phyloP scores from a whole-genome alignment of 2,329 filamentous ascomycete genomes.

The Neonectria sp. region DNA sequence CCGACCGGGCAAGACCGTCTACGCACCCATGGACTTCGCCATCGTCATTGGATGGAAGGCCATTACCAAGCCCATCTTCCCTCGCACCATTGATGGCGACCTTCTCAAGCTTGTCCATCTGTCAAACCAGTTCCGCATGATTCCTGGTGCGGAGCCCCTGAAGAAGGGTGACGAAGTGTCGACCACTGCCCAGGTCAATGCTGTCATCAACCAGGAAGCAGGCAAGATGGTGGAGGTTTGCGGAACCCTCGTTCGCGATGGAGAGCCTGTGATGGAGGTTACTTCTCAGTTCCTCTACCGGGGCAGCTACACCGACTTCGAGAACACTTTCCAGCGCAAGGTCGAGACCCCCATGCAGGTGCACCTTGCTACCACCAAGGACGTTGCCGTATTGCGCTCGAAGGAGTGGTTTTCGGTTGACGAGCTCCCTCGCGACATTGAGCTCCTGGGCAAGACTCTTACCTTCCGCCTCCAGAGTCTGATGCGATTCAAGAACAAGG shows the following conservation, averaged over 20 bases:
- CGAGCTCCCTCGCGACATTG: slow-evolving; percentile 76
- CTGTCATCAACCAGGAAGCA: slow-evolving; percentile 97
- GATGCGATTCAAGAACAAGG: slow-evolving; percentile 94
- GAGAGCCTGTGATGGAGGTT: slow-evolving; percentile 94
- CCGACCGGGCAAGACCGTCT: slow-evolving; percentile 92
- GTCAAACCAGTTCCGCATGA: slow-evolving; percentile 98
- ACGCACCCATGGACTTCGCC: slow-evolving; percentile 98
- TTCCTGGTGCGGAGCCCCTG: slow-evolving; percentile 92
- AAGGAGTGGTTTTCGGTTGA: slow-evolving; percentile 99
- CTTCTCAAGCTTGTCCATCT: slow-evolving; percentile 96
- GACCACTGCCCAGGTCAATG: slow-evolving; percentile 96
- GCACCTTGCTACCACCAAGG: slow-evolving; percentile 88
- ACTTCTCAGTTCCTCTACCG: slow-evolving; percentile 99
- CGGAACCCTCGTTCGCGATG: slow-evolving; percentile 90
- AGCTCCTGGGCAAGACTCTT: slow-evolving; percentile 92
- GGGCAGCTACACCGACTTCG: slow-evolving; percentile 90
- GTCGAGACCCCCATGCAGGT: slow-evolving; percentile 95
- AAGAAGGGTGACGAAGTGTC: slow-evolving; percentile 96
- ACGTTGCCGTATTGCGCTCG: slow-evolving; percentile 92
- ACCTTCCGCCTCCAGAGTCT: slow-evolving; percentile 96
- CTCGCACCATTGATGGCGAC: slow-evolving; percentile 94
- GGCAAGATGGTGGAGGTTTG: slow-evolving; percentile 99
- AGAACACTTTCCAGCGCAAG: slow-evolving; percentile 99
- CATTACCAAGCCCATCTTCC: slow-evolving; percentile 99
- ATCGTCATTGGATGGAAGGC: slow-evolving; percentile 99